Evolutionary conservation across 352 stramenopile species (phyloP), one percentile per base, ranked within the genome.

Genomic region (Pythium aquatile): DNA sequence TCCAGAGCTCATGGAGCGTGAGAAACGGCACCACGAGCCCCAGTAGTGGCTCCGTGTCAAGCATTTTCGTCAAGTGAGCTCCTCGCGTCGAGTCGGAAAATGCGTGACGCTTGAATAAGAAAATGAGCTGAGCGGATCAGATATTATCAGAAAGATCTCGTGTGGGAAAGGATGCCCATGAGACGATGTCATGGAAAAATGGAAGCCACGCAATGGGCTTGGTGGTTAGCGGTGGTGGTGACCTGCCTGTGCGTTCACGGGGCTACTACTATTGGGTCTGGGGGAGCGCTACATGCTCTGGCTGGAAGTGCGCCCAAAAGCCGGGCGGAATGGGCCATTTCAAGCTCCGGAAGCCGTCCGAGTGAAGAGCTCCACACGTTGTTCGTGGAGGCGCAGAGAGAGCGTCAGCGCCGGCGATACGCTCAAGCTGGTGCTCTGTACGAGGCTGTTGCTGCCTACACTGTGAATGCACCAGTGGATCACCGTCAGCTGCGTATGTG

Each of bases 11-110:
- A 9, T 56, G 59, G 26, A 74, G 64, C 10, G 69, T 74, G 32
- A 89, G 78, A 69, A 75, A 89, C 42, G 80, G 69, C 40, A 67
- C 72, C 57, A 87, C 58, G 29, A 81, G 68, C n/a, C 61, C 65
- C 48, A 87, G 66, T 59, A 63, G 39, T 26, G 62, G 54, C 63
- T 66, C 58, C 20, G 68, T 52, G 55, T 70, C 61, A 13, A 73
- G 52, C 56, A 68, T 66, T 13, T 13, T 49, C 11, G 40, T 55
- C 20, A 24, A 24, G 20, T 24, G 20, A 24, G 20, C 20, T 24
- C n/a, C 1, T 3, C 11, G 20, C 2, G 30, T 17, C 17, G 17
- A 55, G 9, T 17, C 16, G 24, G 33, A 39, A 11, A 33, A 14
- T 39, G 35, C 49, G 51, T 55, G 42, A 0, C 44, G 6, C 37